These are phyloP conservation scores for Trametes pubescens DNA, from an alignment of 1,284 basidiomycete species.

Conservation along the genomic window DNA sequence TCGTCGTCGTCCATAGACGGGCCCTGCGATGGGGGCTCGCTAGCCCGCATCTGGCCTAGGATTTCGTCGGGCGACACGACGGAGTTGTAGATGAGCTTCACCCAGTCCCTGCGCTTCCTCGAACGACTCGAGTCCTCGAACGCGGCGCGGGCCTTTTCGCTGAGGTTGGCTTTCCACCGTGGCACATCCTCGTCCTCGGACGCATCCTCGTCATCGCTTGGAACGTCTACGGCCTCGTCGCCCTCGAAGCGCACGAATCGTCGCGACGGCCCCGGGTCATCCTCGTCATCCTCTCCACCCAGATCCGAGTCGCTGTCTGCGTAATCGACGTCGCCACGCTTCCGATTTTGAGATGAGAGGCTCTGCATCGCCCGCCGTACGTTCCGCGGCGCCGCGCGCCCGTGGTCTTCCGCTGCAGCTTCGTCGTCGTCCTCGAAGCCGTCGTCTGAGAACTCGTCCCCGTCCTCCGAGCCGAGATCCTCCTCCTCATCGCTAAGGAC, in stretches of 20 bases:
- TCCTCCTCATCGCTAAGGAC: conserved; percentile 36
- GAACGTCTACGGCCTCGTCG: conserved; percentile 59
- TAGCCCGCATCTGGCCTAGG: conserved; percentile 52
- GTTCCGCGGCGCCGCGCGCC: conserved; percentile 58
- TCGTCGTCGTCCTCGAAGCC: conserved; percentile 31
- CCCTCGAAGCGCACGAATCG: conserved; percentile 51
- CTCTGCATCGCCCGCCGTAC: conserved; percentile 50
- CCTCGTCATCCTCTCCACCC: conserved; percentile 57
- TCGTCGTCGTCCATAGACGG: conserved; percentile 64
- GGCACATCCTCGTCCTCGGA: conserved; percentile 56
- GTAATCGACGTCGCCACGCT: conserved; percentile 64
- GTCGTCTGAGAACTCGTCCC: conserved; percentile 36
- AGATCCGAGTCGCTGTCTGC: conserved; percentile 86
- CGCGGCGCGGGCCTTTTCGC: conserved; percentile 63
- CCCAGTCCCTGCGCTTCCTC: conserved; percentile 75
- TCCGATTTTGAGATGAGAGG: conserved; percentile 47
- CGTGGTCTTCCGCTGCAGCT: conserved; percentile 44
- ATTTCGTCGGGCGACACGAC: conserved; percentile 79
- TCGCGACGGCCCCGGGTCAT: conserved; percentile 42
- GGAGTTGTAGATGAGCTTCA: conserved; percentile 86
- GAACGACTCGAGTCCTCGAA: conserved; percentile 54
- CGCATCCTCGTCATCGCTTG: conserved; percentile 54
- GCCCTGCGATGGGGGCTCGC: conserved; percentile 40
- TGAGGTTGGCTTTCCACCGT: conserved; percentile 83
- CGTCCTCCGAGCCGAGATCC: conserved; percentile 41